Base-by-base conservation (phyloP, 768 basidiomycete species). In the Mycena filopes region DNA sequence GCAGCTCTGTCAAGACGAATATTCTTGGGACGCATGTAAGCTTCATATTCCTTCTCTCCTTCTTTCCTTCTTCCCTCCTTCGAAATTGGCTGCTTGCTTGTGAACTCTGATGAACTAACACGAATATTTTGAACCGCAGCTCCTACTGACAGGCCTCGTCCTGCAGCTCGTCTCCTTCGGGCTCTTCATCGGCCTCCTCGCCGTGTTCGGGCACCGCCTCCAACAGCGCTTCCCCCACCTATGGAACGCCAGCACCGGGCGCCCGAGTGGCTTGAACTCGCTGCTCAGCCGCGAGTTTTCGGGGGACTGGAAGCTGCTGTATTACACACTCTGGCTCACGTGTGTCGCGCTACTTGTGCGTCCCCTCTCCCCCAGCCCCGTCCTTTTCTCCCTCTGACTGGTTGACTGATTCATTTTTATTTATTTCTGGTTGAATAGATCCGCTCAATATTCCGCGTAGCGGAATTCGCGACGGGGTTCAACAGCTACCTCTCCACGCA, bases 81-180 rank as follows among this genome's bases (percentile, higher is more conserved):
- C n/a, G n/a, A n/a, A n/a, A n/a, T n/a, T n/a, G n/a, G n/a, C n/a
- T n/a, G n/a, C n/a, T n/a, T n/a, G n/a, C n/a, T n/a, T n/a, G n/a
- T n/a, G n/a, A n/a, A n/a, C n/a, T n/a, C n/a, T n/a, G n/a, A n/a
- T n/a, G n/a, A n/a, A n/a, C n/a, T n/a, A n/a, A n/a, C n/a, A n/a
- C n/a, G n/a, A n/a, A n/a, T n/a, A n/a, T n/a, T n/a, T n/a, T n/a
- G 12, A 5, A n/a, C 2, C 26, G 38, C 26, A 54, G 53, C 9
- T 54, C 26, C 13, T 28, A 18, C 53, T 54, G 21, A 23, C 40
- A 13, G 53, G 53, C 2, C 53, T 54, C 6, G 2, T 7, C 26
- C 36, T 54, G 36, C 53, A 54, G 53, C 53, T 54, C 40, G 25
- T 16, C 23, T 54, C 53, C 38, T 54, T 54, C 25, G 53, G 29